These are phyloP conservation scores for Saksenaea oblongispora DNA, from an alignment of 371 early-diverging fungal species.

Conservation along the genomic window DNA sequence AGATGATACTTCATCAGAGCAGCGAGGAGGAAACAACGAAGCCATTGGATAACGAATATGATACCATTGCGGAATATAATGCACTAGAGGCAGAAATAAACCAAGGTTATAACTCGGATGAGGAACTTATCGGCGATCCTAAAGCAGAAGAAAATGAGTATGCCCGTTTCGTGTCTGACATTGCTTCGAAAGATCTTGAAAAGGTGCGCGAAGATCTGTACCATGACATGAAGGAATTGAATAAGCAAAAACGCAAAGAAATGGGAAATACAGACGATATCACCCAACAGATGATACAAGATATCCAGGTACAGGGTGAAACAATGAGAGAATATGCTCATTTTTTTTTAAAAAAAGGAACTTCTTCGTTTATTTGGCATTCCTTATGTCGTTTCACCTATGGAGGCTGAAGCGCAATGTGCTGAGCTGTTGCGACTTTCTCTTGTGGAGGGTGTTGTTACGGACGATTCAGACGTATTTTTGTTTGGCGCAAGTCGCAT, in stretches of 20 bases:
- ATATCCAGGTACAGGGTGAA: constrained; percentile 51
- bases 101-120: constrained; percentile 48
- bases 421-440: constrained; percentile 70
- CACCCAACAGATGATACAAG: constrained; percentile 72
- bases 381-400: constrained; percentile 93
- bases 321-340: background rate
- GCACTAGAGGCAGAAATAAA: background rate
- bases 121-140: constrained; percentile 26
- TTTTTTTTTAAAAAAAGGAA: constrained; percentile 24
- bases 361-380: constrained; percentile 94
- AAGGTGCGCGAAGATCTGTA: constrained; percentile 54
- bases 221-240: constrained; percentile 60
- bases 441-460: constrained; percentile 96
- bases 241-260: constrained; percentile 55
- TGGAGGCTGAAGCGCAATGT: constrained; percentile 99
- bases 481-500: constrained; percentile 92
- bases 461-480: constrained; percentile 99
- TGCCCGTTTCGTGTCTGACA: constrained; percentile 53
- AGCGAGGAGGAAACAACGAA: background rate
- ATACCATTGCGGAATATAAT: background rate
- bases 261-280: constrained; percentile 69
- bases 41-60: too few species aligned
- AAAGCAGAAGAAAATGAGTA: constrained; percentile 59
- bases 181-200: constrained; percentile 45
- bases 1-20: too few species aligned